phyloP scores from a whole-genome alignment of 345 rosid species.

The Reutealis trisperma region DNA sequence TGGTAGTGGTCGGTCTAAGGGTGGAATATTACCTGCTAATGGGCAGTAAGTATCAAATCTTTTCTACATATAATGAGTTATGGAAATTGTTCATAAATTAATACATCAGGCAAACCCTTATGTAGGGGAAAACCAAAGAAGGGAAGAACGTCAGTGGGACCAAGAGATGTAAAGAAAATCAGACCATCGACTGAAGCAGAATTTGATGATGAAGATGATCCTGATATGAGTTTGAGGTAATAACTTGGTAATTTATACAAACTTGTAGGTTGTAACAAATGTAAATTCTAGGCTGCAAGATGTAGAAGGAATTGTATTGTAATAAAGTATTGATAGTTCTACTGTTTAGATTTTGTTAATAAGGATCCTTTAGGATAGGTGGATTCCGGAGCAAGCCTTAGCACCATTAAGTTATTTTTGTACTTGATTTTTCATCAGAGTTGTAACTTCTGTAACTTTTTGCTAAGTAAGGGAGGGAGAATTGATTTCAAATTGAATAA shows the following conservation, averaged over 20 bases:
- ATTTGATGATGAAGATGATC: conserved; percentile 49
- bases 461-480: background rate
- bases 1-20: conserved; percentile 34
- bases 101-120: conserved; percentile 1
- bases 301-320: background rate
- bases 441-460: background rate
- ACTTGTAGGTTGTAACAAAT: background rate
- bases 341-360: background rate
- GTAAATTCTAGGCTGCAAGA: background rate
- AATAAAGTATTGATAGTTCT: background rate
- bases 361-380: background rate
- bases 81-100: background rate
- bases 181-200: conserved; percentile 36
- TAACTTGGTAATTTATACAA: background rate
- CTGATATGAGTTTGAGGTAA: conserved; percentile 34
- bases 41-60: conserved; percentile 40
- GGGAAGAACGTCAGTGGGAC: conserved; percentile 30
- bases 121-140: conserved; percentile 51
- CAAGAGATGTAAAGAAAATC: conserved; percentile 39
- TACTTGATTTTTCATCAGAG: background rate
- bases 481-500: too few relatives aligned
- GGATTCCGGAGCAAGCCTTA: background rate
- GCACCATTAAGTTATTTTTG: background rate
- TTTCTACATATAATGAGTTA: background rate
- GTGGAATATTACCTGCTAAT: conserved; percentile 32